Percentiles rank a stretch among this genome's conserved stretches.
These are phyloP conservation scores for Cicer pinnatifidum DNA, from an alignment of 306 rosid genomes.

Conservation along the genomic window DNA sequence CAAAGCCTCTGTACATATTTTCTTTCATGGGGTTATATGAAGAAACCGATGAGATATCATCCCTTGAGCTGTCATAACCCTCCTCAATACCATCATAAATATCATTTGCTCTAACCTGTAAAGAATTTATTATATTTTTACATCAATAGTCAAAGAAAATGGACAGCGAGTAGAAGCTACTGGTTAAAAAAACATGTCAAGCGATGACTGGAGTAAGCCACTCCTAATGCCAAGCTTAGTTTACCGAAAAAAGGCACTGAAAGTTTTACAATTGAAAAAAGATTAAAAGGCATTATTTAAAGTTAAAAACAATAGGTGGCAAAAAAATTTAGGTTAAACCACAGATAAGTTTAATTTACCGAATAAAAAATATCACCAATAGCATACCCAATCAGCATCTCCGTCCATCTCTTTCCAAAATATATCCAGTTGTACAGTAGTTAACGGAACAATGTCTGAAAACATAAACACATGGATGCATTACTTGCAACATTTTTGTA, in stretches of 20 bases:
- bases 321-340: conserved; percentile 48
- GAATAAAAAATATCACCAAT: conserved; percentile 52
- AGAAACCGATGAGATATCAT: conserved; percentile 93
- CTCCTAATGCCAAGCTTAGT: conserved; percentile 13
- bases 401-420: conserved; percentile 94
- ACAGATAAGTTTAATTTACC: conserved; percentile 52
- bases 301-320: conserved; percentile 18
- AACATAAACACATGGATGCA: conserved; percentile 45
- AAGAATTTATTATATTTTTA: conserved; percentile 42
- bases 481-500: conserved; percentile 34
- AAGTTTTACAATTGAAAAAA: conserved; percentile 30
- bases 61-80: conserved; percentile 93
- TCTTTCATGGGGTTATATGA: conserved; percentile 84
- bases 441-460: conserved; percentile 77
- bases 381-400: conserved; percentile 95
- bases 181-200: conserved; percentile 29
- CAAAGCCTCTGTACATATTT: conserved; percentile 68
- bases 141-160: conserved; percentile 40
- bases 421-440: conserved; percentile 79
- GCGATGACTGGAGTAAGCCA: not conserved
- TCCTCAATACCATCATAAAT: conserved; percentile 77
- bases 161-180: conserved; percentile 20
- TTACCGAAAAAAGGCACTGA: conserved; percentile 4
- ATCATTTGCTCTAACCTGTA: conserved; percentile 90
- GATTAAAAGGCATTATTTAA: conserved; percentile 11